These are phyloP conservation scores for Eucalyptus lansdowneana DNA, from an alignment of 345 rosid genomes.

Conservation along the genomic window DNA sequence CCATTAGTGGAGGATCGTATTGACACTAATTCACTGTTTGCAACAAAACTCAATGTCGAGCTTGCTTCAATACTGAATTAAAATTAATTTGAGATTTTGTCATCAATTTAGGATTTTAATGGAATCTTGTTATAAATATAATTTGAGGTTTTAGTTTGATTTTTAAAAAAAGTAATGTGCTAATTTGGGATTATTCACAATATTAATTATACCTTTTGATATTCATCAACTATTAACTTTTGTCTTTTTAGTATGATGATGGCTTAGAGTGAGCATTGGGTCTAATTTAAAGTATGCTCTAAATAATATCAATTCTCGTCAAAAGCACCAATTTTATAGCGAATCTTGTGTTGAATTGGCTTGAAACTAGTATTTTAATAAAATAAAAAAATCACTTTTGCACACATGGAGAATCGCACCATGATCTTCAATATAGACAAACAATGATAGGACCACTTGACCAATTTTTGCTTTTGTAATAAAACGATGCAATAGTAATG, in stretches of 20 bases:
- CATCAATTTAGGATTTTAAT: fast-evolving
- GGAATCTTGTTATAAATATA: fast-evolving
- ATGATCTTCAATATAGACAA: neutral
- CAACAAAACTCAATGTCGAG: fast-evolving
- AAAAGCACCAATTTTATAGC: fast-evolving
- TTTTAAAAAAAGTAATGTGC: fast-evolving
- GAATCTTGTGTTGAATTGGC: too few species aligned
- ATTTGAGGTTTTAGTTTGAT: fast-evolving
- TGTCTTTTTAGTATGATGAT: too few species aligned
- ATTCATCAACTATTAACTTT: too few species aligned
- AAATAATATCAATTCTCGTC: too few species aligned
- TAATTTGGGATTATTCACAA: fast-evolving
- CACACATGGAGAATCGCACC: neutral
- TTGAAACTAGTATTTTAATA: too few species aligned
- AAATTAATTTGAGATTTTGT: too few species aligned
- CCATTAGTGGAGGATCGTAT: fast-evolving
- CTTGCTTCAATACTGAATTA: fast-evolving
- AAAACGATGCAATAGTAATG: neutral
- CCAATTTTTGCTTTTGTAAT: neutral
- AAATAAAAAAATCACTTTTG: neutral
- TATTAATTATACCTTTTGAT: too few species aligned
- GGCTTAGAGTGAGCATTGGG: fast-evolving
- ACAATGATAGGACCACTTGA: fast-evolving
- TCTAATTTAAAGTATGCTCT: too few species aligned
- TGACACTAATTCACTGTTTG: fast-evolving